Base-by-base conservation (phyloP, 345 rosid species). In the Boechera stricta region DNA sequence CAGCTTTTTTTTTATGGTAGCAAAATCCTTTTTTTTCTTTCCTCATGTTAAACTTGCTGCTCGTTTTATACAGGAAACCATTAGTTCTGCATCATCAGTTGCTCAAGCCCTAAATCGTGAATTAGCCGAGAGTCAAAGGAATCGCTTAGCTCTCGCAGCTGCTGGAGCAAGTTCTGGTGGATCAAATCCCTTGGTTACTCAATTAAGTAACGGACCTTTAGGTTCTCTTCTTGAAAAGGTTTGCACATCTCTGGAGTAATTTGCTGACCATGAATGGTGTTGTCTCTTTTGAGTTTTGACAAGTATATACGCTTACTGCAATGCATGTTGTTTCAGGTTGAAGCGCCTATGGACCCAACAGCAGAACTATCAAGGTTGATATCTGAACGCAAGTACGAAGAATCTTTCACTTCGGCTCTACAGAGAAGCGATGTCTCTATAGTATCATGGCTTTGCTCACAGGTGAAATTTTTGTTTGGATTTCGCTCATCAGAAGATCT, bases 391-490 rank as follows among this genome's bases (percentile, higher is more conserved):
- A 92, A 92, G 77, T 95, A 86, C 12, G 98, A 89, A 31, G 94
- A 91, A 73, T 94, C 96, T 54, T 92, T 95, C 82, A 85, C 85
- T 24, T 41, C 76, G 10, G 97, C 91, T 8, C 86, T 92, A 6
- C 96, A 85, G 68, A 92, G 94, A 81, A 95, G 94, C 73, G 96
- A 95, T 15, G 86, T 92, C 42, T 84, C 91, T 4, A 79, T 87
- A 16, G 97, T 92, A 4, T 87, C 97, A 55, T 92, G 99, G 99
- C 81, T 95, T 69, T 95, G 99, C 53, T 81, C 86, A 73, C 96
- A 91, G 98, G 98, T 92, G 75, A 54, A 7, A 3, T 38, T 12
- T 54, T 26, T 4, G 33, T 56, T 42, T 54, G 5, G 9, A 12
- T 48, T 24, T 7, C 1, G 2, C 2, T 0, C 6, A 9, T 47